phyloP scores from a whole-genome alignment of 345 rosid genomes.

The Conringia planisiliqua region DNA sequence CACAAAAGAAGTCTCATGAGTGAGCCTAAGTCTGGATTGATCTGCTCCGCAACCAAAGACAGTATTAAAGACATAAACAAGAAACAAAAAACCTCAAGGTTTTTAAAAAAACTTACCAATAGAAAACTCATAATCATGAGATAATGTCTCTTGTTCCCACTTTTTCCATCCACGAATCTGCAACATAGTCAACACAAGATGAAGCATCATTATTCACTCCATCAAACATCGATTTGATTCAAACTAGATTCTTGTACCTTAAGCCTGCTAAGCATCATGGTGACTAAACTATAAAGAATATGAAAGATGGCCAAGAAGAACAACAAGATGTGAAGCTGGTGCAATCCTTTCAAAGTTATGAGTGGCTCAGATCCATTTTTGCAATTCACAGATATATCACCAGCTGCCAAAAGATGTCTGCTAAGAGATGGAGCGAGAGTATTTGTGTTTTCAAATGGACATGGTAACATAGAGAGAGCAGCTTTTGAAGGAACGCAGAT shows the following conservation, averaged over 20 bases:
- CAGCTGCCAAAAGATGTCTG: conserved; percentile 45
- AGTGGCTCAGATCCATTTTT: conserved; percentile 55
- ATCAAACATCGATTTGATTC: not conserved
- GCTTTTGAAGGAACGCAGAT: conserved; percentile 62
- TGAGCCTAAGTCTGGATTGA: conserved; percentile 84
- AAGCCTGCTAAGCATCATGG: conserved; percentile 87
- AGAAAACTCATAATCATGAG: conserved; percentile 75
- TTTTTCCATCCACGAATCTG: conserved; percentile 91
- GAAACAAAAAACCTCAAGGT: not conserved
- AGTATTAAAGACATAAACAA: not conserved
- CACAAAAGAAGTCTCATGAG: conserved; percentile 88
- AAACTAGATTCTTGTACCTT: conserved; percentile 44
- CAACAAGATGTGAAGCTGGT: conserved; percentile 80
- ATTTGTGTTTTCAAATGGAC: conserved; percentile 23
- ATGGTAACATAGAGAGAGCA: conserved; percentile 81
- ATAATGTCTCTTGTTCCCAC: conserved; percentile 84
- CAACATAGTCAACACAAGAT: not conserved
- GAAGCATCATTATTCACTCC: not conserved
- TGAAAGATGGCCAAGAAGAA: conserved; percentile 87
- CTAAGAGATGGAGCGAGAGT: conserved; percentile 45
- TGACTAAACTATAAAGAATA: conserved; percentile 59
- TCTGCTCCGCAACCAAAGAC: conserved; percentile 39
- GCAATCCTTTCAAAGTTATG: conserved; percentile 66
- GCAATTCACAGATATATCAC: conserved; percentile 41
- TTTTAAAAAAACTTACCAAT: conserved; percentile 44